Evolutionary conservation across 768 basidiomycete genomes (phyloP).

Genomic region (Boletus subparvulus): DNA sequence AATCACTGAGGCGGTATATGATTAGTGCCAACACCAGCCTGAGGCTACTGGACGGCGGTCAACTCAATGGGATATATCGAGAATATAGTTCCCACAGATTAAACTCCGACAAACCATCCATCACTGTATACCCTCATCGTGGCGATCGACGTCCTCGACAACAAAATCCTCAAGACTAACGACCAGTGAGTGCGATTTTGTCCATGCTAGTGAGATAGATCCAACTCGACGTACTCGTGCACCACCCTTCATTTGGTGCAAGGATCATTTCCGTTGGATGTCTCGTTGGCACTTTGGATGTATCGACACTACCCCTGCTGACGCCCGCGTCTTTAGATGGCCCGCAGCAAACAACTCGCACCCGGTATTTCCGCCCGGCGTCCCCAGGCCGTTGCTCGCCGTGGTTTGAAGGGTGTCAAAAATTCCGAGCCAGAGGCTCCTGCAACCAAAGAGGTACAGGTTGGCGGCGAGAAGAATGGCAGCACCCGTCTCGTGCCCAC

Average conservation of each 20-base stretch:
- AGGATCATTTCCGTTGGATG: slow-evolving; percentile 35
- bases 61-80: slow-evolving; percentile 8
- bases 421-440: slow-evolving; percentile 66
- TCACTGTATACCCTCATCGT: slow-evolving; percentile 14
- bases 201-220: slow-evolving; percentile 9
- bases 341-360: slow-evolving; percentile 82
- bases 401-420: slow-evolving; percentile 82
- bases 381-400: slow-evolving; percentile 76
- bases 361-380: slow-evolving; percentile 80
- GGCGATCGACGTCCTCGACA: slow-evolving; percentile 31
- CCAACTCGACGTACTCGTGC: neutral
- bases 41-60: too few species aligned
- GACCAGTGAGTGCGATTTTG: slow-evolving; percentile 38
- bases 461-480: slow-evolving; percentile 92
- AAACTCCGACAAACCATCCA: slow-evolving; percentile 25
- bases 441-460: slow-evolving; percentile 70
- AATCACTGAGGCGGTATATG: slow-evolving; percentile 6
- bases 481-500: slow-evolving; percentile 84
- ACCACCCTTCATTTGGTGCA: neutral
- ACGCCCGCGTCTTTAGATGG: slow-evolving; percentile 56
- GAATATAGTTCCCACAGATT: slow-evolving; percentile 23
- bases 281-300: slow-evolving; percentile 35
- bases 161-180: slow-evolving; percentile 44
- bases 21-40: neutral
- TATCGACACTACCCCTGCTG: slow-evolving; percentile 15